phyloP scores from a whole-genome alignment of 257 asterid genomes.

The Apocynum venetum region DNA sequence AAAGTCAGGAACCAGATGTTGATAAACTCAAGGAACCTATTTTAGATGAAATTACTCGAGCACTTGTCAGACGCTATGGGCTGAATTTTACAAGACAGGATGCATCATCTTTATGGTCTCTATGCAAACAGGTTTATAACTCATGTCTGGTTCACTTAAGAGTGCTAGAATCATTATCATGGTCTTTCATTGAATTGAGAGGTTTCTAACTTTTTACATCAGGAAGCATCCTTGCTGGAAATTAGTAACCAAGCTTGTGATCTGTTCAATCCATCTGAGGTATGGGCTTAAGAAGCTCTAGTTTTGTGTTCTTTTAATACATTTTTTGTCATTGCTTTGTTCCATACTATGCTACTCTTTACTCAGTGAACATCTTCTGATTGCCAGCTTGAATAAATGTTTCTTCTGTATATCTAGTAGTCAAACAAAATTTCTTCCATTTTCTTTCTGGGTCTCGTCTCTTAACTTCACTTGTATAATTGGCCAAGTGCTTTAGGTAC shows the following conservation, averaged over 20 bases:
- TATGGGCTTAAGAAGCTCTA: constrained; percentile 17
- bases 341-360: not conserved
- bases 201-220: constrained; percentile 21
- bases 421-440: not conserved
- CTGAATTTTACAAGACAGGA: constrained; percentile 64
- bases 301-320: not conserved
- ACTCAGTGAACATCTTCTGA: not conserved
- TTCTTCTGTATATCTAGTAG: not conserved
- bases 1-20: constrained; percentile 79
- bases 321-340: not conserved
- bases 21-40: constrained; percentile 76
- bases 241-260: constrained; percentile 84
- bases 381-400: not conserved
- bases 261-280: constrained; percentile 78
- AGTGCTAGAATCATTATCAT: constrained; percentile 14
- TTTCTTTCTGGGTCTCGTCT: not conserved
- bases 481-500: constrained; percentile 42
- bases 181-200: constrained; percentile 1
- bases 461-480: constrained; percentile 1
- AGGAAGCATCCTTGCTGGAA: constrained; percentile 92
- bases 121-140: constrained; percentile 76
- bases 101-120: constrained; percentile 76
- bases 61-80: constrained; percentile 59
- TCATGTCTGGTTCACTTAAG: constrained; percentile 4
- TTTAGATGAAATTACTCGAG: constrained; percentile 56